Conservation (phyloP, 192 early-diverging fungal genomes). For the Coemansia nantahalensis region DNA sequence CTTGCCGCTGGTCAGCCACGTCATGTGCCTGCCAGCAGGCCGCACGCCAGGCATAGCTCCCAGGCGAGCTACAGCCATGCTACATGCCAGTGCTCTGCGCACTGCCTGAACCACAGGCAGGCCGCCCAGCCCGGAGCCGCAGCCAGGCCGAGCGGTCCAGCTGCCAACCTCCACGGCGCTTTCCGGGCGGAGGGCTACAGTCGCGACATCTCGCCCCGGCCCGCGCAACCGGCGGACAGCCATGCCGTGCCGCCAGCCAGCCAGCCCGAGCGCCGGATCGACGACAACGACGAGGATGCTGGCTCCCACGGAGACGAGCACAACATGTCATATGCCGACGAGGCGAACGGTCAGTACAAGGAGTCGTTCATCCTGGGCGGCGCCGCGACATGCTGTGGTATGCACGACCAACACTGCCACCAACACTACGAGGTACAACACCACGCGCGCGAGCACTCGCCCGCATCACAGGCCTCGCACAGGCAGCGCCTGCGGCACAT, state of each 20-base stretch:
- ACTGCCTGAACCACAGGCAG: too few species aligned
- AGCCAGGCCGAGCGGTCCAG: too few species aligned
- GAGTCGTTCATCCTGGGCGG: neutral
- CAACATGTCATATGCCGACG: neutral
- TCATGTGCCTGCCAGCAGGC: too few species aligned
- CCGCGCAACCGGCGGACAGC: neutral
- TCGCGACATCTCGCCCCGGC: slow-evolving; percentile 4
- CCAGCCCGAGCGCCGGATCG: neutral
- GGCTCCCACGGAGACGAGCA: neutral
- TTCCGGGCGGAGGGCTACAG: slow-evolving; percentile 3
- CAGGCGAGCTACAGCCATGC: too few species aligned
- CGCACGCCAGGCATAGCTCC: too few species aligned
- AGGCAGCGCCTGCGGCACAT: slow-evolving; percentile 24
- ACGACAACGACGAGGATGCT: slow-evolving; percentile 1
- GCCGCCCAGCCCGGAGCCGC: too few species aligned
- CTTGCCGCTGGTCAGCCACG: too few species aligned
- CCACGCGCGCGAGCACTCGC: neutral
- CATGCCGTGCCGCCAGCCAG: neutral
- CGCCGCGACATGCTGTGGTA: neutral
- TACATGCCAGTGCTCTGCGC: too few species aligned
- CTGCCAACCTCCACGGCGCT: neutral
- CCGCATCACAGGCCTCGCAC: slow-evolving; percentile 10
- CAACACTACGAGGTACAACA: neutral
- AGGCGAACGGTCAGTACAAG: neutral
- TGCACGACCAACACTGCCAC: neutral